Percentiles rank a stretch among this genome's conserved stretches.
Conservation (phyloP, 2,329 filamentous ascomycete species). For the Fusarium transvaalense region DNA sequence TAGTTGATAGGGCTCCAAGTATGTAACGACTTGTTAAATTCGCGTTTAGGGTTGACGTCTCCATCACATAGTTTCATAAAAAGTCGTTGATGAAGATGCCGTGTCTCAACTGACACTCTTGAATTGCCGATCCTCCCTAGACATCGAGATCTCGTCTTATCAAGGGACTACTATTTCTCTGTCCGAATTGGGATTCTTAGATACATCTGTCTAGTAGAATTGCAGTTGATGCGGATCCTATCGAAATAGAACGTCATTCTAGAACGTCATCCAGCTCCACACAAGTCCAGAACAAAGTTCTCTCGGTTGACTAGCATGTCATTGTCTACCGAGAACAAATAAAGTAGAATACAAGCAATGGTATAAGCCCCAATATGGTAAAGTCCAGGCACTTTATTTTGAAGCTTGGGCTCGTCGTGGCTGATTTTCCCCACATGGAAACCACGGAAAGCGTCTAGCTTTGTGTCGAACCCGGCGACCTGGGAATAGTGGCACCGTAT, state of each 20-base stretch:
- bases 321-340: neutral
- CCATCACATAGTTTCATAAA: neutral
- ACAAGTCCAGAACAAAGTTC: neutral
- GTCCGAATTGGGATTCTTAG: neutral
- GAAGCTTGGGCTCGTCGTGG: constrained; percentile 2
- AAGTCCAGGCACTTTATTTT: neutral
- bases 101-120: too few relatives aligned
- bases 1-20: too few relatives aligned
- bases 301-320: too few relatives aligned
- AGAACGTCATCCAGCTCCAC: neutral
- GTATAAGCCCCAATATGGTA: neutral
- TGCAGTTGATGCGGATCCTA: neutral
- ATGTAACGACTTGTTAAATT: neutral
- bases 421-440: neutral
- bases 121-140: neutral
- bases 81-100: neutral
- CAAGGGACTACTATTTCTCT: too few relatives aligned
- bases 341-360: neutral
- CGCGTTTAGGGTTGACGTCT: neutral
- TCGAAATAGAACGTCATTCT: neutral
- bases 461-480: neutral
- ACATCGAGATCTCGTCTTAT: neutral
- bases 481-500: constrained; percentile 19
- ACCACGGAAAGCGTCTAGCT: constrained; percentile 18
- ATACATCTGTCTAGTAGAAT: too few relatives aligned